Evolutionary conservation across 75 land plant species (phyloP).

Genomic region (Azolla pinnata): DNA sequence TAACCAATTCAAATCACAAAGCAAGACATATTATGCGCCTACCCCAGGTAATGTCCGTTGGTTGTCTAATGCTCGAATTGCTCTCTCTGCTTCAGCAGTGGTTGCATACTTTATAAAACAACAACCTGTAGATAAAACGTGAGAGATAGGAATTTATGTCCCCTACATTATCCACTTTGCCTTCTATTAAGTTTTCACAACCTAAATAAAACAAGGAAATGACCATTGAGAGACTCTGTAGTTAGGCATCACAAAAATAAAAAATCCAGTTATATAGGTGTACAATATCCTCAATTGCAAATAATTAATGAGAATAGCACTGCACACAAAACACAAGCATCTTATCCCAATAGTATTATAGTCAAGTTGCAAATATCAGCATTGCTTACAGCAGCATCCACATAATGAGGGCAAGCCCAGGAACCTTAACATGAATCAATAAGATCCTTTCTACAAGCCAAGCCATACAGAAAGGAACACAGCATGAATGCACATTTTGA

Average conservation of each 20-base stretch:
- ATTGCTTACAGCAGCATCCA: too few relatives aligned
- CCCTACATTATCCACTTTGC: not conserved
- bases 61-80: conserved; percentile 83
- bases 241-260: too few relatives aligned
- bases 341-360: too few relatives aligned
- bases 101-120: conserved; percentile 91
- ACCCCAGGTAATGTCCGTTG: conserved; percentile 91
- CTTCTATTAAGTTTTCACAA: not conserved
- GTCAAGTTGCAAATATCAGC: too few relatives aligned
- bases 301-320: not conserved
- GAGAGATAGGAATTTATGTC: not conserved
- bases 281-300: not conserved
- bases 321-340: not conserved
- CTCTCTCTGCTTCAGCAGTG: conserved; percentile 86
- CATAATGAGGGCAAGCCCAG: too few relatives aligned
- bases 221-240: too few relatives aligned
- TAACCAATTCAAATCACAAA: too few relatives aligned
- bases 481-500: too few relatives aligned
- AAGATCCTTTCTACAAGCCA: too few relatives aligned
- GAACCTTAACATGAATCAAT: too few relatives aligned
- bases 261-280: not conserved
- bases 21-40: too few relatives aligned
- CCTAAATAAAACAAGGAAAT: not conserved
- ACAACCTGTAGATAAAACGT: conserved; percentile 58
- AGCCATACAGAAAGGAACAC: too few relatives aligned